Evolutionary conservation across 345 rosid species (phyloP).

Genomic region (Hibiscus trionum): DNA sequence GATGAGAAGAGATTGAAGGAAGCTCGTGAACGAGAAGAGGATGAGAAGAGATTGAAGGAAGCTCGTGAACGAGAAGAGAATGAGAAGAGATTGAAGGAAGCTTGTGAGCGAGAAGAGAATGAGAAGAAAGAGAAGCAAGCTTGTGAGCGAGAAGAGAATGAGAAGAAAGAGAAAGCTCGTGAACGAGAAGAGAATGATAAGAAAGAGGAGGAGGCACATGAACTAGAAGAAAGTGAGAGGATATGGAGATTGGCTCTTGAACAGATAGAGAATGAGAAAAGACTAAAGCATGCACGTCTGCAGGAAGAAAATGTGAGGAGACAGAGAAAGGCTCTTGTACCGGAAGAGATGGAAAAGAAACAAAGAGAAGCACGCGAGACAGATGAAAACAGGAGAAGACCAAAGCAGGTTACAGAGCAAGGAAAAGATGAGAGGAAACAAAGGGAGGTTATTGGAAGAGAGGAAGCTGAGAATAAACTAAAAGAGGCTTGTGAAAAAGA

Average conservation of each 20-base stretch:
- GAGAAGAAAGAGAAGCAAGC: slow-evolving; percentile 18
- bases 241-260: slow-evolving; percentile 32
- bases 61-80: slow-evolving; percentile 36
- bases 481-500: slow-evolving; percentile 23
- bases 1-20: slow-evolving; percentile 10
- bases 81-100: slow-evolving; percentile 29
- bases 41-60: slow-evolving; percentile 28
- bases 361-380: slow-evolving; percentile 32
- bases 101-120: slow-evolving; percentile 24
- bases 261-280: slow-evolving; percentile 40
- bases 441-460: slow-evolving; percentile 24
- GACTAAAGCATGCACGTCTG: slow-evolving; percentile 30
- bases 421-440: slow-evolving; percentile 31
- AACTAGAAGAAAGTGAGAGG: slow-evolving; percentile 41
- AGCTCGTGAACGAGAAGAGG: slow-evolving; percentile 34
- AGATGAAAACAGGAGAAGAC: slow-evolving; percentile 35
- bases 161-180: slow-evolving; percentile 14
- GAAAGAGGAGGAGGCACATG: slow-evolving; percentile 27
- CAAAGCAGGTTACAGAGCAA: slow-evolving; percentile 27
- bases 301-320: slow-evolving; percentile 30
- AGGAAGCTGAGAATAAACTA: slow-evolving; percentile 33
- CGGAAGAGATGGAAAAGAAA: slow-evolving; percentile 31
- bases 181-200: slow-evolving; percentile 35
- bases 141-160: neutral
- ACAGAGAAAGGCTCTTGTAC: slow-evolving; percentile 20